Evolutionary conservation across 1,139 yeast species (phyloP).

Genomic region (Pneumocystis jirovecii): DNA sequence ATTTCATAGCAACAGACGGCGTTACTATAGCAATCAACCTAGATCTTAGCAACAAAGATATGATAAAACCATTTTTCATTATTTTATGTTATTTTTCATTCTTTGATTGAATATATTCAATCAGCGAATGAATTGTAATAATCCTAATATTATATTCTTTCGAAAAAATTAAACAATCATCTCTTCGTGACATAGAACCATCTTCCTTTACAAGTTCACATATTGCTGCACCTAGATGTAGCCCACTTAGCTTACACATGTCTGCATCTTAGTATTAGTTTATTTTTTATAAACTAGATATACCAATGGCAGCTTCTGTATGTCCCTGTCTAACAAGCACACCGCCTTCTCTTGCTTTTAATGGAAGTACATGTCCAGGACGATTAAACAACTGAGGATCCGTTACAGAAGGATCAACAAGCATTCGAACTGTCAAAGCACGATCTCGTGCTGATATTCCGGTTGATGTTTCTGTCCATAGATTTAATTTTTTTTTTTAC

Average conservation of each 20-base stretch:
- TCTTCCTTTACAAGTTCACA: conserved; percentile 92
- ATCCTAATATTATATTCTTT: conserved; percentile 48
- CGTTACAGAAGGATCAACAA: conserved; percentile 44
- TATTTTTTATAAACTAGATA: neutral
- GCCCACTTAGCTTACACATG: conserved; percentile 58
- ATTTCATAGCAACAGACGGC: too few relatives aligned
- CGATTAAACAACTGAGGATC: conserved; percentile 55
- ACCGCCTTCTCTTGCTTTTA: conserved; percentile 81
- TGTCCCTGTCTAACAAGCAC: conserved; percentile 81
- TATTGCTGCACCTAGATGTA: conserved; percentile 78
- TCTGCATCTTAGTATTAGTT: conserved; percentile 26
- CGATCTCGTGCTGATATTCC: conserved; percentile 94
- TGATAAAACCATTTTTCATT: neutral
- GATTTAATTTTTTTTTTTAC: too few relatives aligned
- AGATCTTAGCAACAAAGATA: too few relatives aligned
- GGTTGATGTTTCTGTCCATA: conserved; percentile 65
- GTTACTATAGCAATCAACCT: too few relatives aligned
- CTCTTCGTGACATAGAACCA: conserved; percentile 89
- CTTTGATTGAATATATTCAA: conserved; percentile 29
- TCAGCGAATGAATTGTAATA: conserved; percentile 68
- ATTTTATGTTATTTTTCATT: neutral
- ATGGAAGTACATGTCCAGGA: conserved; percentile 90
- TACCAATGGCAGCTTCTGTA: conserved; percentile 78
- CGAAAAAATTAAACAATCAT: conserved; percentile 66
- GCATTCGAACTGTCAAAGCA: conserved; percentile 58